These are phyloP conservation scores for Xanthoceras sorbifolium DNA, from an alignment of 345 rosid genomes.

Conservation along the genomic window DNA sequence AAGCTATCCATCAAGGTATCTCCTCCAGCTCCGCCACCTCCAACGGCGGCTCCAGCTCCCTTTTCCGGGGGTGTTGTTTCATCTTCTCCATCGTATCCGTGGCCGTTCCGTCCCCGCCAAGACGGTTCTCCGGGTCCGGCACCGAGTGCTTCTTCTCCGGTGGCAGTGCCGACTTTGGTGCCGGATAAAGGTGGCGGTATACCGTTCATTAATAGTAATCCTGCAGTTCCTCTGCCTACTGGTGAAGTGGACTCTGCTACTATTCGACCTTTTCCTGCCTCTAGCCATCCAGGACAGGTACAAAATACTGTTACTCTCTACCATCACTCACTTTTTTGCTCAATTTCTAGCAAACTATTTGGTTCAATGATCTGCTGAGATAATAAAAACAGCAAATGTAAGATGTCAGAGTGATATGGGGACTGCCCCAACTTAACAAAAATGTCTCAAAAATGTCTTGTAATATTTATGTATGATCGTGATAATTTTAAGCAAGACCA, in stretches of 20 bases:
- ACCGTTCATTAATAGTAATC: constrained; percentile 89
- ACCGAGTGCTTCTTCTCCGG: constrained; percentile 47
- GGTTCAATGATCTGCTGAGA: too few species aligned
- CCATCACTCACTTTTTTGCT: too few species aligned
- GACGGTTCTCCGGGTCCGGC: constrained; percentile 61
- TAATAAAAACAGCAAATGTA: too few species aligned
- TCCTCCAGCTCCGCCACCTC: constrained; percentile 36
- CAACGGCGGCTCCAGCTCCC: constrained; percentile 51
- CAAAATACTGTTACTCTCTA: not conserved
- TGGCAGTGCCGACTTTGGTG: constrained; percentile 36
- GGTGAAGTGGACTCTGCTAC: constrained; percentile 94
- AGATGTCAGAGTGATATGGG: too few species aligned
- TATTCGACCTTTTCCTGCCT: constrained; percentile 68
- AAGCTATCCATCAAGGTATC: constrained; percentile 67
- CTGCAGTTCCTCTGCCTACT: constrained; percentile 97
- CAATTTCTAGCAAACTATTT: too few species aligned
- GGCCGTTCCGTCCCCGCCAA: constrained; percentile 81
- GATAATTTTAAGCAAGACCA: too few species aligned
- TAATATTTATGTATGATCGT: too few species aligned
- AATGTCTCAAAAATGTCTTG: too few species aligned
- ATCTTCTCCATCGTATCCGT: constrained; percentile 73
- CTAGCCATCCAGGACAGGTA: constrained; percentile 48
- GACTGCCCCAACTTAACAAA: too few species aligned
- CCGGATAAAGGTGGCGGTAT: constrained; percentile 72
- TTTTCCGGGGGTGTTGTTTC: constrained; percentile 60